phyloP scores from a whole-genome alignment of 306 rosid genomes.

The Dalbergia cultrata region DNA sequence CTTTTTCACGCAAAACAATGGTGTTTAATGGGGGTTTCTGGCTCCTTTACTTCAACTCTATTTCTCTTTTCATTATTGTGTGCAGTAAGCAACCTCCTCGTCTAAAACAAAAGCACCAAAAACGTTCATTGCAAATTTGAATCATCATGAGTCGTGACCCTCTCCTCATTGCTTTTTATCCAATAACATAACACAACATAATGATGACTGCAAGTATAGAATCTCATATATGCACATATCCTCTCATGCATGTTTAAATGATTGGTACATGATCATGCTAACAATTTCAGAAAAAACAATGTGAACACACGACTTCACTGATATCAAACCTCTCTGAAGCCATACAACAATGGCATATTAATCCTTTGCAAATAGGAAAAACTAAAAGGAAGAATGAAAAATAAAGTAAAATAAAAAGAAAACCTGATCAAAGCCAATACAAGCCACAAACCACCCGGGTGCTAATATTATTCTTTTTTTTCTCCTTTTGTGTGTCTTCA shows the following conservation, averaged over 20 bases:
- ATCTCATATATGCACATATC: constrained; percentile 49
- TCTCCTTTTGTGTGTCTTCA: constrained; percentile 3
- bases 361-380: constrained; percentile 17
- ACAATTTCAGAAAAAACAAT: constrained; percentile 44
- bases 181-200: constrained; percentile 39
- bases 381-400: background rate
- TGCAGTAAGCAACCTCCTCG: constrained; percentile 42
- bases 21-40: constrained; percentile 16
- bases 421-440: constrained; percentile 37
- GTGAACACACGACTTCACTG: constrained; percentile 48
- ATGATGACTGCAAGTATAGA: constrained; percentile 39
- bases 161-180: constrained; percentile 24
- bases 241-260: constrained; percentile 48
- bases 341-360: constrained; percentile 29
- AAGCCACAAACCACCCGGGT: constrained; percentile 32
- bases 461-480: background rate
- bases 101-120: constrained; percentile 52
- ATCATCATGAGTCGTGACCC: constrained; percentile 54
- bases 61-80: constrained; percentile 50
- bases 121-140: constrained; percentile 43
- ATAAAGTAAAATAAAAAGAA: background rate
- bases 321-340: constrained; percentile 43
- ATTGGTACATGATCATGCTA: constrained; percentile 49
- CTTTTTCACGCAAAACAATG: constrained; percentile 83
- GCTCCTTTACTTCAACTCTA: constrained; percentile 13